A percentile compares a stretch with the other conserved stretches of the same genome.
Conservation (phyloP, 257 asterid species). For the Solanum pennellii region DNA sequence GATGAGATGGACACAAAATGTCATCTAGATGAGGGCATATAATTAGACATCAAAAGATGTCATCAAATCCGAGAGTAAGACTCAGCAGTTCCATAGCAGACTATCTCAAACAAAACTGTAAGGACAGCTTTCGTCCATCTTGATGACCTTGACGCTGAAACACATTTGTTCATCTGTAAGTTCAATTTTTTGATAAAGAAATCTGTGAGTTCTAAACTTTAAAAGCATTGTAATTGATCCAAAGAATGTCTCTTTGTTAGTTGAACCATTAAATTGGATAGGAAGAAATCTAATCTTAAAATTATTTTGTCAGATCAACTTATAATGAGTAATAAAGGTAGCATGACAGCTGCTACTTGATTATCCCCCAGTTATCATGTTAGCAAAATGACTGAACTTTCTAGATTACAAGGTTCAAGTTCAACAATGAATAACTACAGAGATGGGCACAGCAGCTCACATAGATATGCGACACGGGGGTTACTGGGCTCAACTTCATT, state of each 20-base stretch:
- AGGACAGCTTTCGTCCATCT: background rate
- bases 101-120: background rate
- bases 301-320: background rate
- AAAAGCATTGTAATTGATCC: background rate
- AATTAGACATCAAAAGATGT: background rate
- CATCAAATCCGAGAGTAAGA: background rate
- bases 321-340: background rate
- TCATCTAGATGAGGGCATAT: background rate
- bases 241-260: background rate
- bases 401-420: background rate
- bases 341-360: background rate
- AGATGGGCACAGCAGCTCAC: slow-evolving; percentile 31
- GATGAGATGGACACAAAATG: background rate
- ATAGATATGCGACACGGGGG: slow-evolving; percentile 96
- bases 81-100: background rate
- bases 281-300: background rate
- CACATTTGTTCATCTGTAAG: background rate
- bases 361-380: background rate
- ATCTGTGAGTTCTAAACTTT: background rate
- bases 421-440: background rate
- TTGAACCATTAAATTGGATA: background rate
- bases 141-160: background rate
- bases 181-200: background rate
- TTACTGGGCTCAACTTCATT: slow-evolving; percentile 98
- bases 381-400: background rate